Conservation (phyloP, 306 rosid genomes). For the Gynostemma pentaphyllum region DNA sequence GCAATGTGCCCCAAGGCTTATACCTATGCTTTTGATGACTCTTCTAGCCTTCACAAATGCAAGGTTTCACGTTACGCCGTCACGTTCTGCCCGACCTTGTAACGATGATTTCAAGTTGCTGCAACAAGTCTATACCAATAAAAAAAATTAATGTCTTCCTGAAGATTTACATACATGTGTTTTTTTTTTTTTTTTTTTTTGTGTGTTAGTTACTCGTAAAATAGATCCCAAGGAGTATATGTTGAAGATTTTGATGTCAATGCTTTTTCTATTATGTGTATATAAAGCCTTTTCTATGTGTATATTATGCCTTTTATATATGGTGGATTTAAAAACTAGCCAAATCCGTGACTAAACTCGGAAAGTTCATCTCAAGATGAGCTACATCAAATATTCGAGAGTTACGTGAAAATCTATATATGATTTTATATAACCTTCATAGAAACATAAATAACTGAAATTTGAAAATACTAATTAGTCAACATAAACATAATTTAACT, state of each 20-base stretch:
- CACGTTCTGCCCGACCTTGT: conserved; percentile 75
- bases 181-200: neutral
- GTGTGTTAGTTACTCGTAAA: neutral
- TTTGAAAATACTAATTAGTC: too few species aligned
- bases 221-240: neutral
- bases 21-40: conserved; percentile 87
- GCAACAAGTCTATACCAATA: conserved; percentile 3
- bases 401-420: too few species aligned
- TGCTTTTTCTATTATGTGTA: too few species aligned
- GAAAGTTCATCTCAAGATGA: too few species aligned
- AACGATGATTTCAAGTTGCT: neutral
- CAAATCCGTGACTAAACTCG: too few species aligned
- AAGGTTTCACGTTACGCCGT: conserved; percentile 75
- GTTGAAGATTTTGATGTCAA: neutral
- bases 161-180: neutral
- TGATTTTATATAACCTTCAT: too few species aligned
- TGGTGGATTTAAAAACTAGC: too few species aligned
- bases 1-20: conserved; percentile 99
- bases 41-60: conserved; percentile 77
- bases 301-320: too few species aligned
- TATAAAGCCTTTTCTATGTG: too few species aligned
- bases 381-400: too few species aligned
- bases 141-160: neutral
- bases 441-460: too few species aligned
- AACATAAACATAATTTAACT: too few species aligned